phyloP scores from a whole-genome alignment of 2,329 filamentous ascomycete species.

The Calycina herbarum region DNA sequence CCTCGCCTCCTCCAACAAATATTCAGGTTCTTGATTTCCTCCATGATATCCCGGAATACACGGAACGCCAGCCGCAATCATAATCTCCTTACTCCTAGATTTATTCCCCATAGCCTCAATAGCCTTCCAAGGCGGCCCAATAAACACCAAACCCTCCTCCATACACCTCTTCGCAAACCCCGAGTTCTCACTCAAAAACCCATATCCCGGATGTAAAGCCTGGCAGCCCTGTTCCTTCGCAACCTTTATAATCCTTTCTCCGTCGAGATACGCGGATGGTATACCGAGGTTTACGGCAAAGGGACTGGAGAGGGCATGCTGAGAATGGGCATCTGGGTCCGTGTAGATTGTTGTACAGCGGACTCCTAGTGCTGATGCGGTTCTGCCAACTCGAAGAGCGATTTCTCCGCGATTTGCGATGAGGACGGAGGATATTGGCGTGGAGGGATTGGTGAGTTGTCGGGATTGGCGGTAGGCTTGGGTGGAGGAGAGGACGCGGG shows the following conservation, averaged over 20 bases:
- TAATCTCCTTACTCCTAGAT: slow-evolving; percentile 91
- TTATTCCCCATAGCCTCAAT: slow-evolving; percentile 93
- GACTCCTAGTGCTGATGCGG: slow-evolving; percentile 85
- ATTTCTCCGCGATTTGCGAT: slow-evolving; percentile 98
- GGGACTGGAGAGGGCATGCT: slow-evolving; percentile 84
- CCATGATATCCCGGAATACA: slow-evolving; percentile 98
- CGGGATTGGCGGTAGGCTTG: slow-evolving; percentile 17
- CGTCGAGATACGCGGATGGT: slow-evolving; percentile 86
- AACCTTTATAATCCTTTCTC: slow-evolving; percentile 84
- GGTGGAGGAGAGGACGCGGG: slow-evolving; percentile 28
- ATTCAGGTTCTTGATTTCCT: slow-evolving; percentile 67
- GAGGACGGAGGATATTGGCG: slow-evolving; percentile 73
- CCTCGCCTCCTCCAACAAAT: slow-evolving; percentile 67
- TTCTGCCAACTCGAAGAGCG: slow-evolving; percentile 86
- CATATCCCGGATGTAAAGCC: slow-evolving; percentile 94
- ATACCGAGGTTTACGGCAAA: slow-evolving; percentile 82
- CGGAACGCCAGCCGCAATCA: slow-evolving; percentile 90
- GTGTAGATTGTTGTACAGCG: slow-evolving; percentile 94
- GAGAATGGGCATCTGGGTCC: slow-evolving; percentile 80
- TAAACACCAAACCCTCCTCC: slow-evolving; percentile 88
- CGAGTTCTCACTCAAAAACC: slow-evolving; percentile 92
- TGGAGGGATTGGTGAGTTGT: slow-evolving; percentile 29
- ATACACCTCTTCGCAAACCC: slow-evolving; percentile 85
- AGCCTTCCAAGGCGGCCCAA: slow-evolving; percentile 82
- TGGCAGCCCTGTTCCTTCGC: slow-evolving; percentile 85